A percentile compares a stretch with the other conserved stretches of the same genome.
These are phyloP conservation scores for Dunaliella sp. DNA, from an alignment of 139 green algal genomes.

Conservation along the genomic window DNA sequence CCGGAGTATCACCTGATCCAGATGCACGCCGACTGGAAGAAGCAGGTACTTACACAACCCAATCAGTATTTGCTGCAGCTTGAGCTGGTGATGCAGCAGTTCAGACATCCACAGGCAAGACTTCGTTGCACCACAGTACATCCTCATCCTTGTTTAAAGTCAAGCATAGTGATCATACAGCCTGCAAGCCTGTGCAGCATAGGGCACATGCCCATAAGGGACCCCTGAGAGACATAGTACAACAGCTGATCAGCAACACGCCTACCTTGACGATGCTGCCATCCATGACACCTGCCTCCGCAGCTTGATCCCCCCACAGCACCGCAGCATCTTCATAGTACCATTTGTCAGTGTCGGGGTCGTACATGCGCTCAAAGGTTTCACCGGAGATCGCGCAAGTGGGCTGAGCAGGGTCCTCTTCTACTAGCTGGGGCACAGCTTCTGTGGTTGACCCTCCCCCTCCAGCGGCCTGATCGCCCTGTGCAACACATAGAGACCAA, in stretches of 20 bases:
- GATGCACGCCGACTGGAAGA: too few relatives aligned
- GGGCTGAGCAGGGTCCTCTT: conserved; percentile 53
- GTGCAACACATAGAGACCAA: not conserved
- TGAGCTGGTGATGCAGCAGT: too few relatives aligned
- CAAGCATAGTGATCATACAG: not conserved
- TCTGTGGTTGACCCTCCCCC: not conserved
- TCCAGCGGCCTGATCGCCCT: not conserved
- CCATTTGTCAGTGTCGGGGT: conserved; percentile 53
- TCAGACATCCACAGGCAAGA: too few relatives aligned
- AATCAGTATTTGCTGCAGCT: too few relatives aligned
- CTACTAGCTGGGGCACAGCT: conserved; percentile 12
- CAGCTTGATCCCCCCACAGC: conserved; percentile 38
- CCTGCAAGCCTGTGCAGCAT: not conserved
- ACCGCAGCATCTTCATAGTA: conserved; percentile 44
- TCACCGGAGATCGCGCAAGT: conserved; percentile 57
- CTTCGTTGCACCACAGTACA: too few relatives aligned
- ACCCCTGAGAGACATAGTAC: too few relatives aligned
- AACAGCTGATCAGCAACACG: not conserved
- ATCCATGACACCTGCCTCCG: conserved; percentile 36
- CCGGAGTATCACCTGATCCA: too few relatives aligned
- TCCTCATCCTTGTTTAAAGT: too few relatives aligned
- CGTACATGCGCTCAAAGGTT: conserved; percentile 55
- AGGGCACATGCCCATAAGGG: conserved; percentile 9
- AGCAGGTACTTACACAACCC: too few relatives aligned
- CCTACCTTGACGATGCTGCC: conserved; percentile 46